Evolutionary conservation across 805 yeast genomes (phyloP).

Genomic region (Debaryomyces hansenii): DNA sequence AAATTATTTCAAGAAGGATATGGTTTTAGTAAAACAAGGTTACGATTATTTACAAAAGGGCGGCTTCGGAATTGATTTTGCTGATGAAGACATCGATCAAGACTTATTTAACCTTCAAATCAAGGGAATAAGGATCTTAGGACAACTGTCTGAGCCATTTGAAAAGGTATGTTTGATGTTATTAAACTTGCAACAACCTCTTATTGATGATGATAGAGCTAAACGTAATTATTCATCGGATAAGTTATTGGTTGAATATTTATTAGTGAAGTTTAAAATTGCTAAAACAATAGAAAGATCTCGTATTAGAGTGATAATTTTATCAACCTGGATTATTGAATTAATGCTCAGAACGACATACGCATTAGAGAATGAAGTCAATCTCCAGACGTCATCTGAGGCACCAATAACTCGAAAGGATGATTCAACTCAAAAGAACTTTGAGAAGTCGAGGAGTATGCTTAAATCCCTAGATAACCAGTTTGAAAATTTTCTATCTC

Average conservation of each 20-base stretch:
- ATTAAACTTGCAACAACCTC: slow-evolving; percentile 15
- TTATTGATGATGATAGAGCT: not conserved
- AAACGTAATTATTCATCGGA: slow-evolving; percentile 13
- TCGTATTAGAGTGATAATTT: slow-evolving; percentile 38
- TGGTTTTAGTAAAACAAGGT: slow-evolving; percentile 37
- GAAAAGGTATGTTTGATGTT: slow-evolving; percentile 65
- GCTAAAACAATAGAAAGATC: slow-evolving; percentile 26
- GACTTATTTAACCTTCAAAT: slow-evolving; percentile 34
- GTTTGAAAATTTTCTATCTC: slow-evolving; percentile 51
- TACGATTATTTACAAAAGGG: slow-evolving; percentile 35
- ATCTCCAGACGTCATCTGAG: slow-evolving; percentile 1
- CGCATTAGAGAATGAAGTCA: slow-evolving; percentile 34
- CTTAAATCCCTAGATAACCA: slow-evolving; percentile 9
- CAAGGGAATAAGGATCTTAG: slow-evolving; percentile 46
- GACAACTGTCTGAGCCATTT: slow-evolving; percentile 62
- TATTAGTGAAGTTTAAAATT: slow-evolving; percentile 27
- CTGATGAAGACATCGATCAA: slow-evolving; percentile 12
- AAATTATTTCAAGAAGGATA: slow-evolving; percentile 22
- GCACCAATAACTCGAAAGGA: not conserved
- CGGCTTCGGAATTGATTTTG: slow-evolving; percentile 29
- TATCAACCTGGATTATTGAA: slow-evolving; percentile 70
- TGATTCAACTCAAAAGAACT: not conserved
- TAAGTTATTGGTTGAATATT: slow-evolving; percentile 32
- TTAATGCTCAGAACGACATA: slow-evolving; percentile 50
- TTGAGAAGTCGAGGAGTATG: not conserved